Percentiles rank a stretch among this genome's conserved stretches.
Evolutionary conservation across 352 stramenopile genomes (phyloP).

Genomic region (Pythium volutum): DNA sequence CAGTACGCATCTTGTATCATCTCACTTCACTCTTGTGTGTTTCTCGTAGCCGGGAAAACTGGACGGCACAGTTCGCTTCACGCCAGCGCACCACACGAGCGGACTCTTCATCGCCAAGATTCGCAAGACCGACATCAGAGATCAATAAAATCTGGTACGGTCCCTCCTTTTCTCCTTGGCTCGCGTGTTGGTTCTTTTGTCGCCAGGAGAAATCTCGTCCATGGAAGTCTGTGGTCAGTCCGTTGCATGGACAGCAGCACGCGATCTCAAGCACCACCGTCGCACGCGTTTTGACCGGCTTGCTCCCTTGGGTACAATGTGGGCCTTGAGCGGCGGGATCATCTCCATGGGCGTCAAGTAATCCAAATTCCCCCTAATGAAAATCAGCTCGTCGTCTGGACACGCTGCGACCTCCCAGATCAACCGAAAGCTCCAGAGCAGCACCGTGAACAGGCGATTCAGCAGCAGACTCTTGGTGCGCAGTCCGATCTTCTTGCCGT

Average conservation of each 20-base stretch:
- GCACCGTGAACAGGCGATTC: constrained; percentile 41
- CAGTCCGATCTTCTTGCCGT: constrained; percentile 23
- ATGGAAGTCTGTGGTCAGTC: not conserved
- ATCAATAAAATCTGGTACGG: not conserved
- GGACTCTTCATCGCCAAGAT: constrained; percentile 76
- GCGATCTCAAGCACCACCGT: not conserved
- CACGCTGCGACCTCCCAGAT: constrained; percentile 31
- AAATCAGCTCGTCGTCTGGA: constrained; percentile 36
- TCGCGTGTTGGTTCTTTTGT: not conserved
- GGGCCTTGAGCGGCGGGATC: constrained; percentile 28
- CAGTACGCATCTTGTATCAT: too few species aligned
- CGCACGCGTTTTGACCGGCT: not conserved
- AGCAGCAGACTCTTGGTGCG: constrained; percentile 40
- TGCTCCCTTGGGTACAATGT: not conserved
- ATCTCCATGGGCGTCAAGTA: constrained; percentile 49
- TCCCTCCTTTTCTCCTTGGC: not conserved
- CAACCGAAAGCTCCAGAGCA: constrained; percentile 40
- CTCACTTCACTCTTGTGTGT: not conserved
- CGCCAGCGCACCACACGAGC: constrained; percentile 61
- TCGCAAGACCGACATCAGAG: constrained; percentile 21
- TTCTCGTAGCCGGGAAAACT: constrained; percentile 30
- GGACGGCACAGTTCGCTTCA: constrained; percentile 64
- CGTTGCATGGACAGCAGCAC: not conserved
- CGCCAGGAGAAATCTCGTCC: not conserved
- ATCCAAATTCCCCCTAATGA: constrained; percentile 37